phyloP scores from a whole-genome alignment of 192 early-diverging fungal genomes.

The Umbelopsis vinacea region DNA sequence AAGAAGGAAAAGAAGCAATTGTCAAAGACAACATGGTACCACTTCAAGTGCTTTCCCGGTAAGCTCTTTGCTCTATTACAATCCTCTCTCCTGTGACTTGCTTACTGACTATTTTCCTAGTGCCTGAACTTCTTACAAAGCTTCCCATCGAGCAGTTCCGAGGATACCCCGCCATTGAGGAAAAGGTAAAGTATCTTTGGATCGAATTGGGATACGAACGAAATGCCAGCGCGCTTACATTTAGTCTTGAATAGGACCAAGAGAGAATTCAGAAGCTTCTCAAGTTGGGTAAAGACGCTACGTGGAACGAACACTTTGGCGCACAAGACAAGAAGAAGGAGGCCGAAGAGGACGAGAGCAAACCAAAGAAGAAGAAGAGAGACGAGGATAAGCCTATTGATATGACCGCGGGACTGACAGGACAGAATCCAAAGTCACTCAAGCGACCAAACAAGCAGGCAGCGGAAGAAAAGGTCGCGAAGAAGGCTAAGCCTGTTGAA shows the following conservation, averaged over 20 bases:
- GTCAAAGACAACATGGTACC: conserved; percentile 55
- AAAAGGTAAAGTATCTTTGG: conserved; percentile 38
- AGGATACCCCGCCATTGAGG: conserved; percentile 45
- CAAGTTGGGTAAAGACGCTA: conserved; percentile 42
- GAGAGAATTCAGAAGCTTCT: conserved; percentile 45
- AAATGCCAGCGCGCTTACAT: background rate
- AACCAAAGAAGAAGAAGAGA: conserved; percentile 32
- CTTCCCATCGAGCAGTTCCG: conserved; percentile 51
- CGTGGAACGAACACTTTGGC: conserved; percentile 33
- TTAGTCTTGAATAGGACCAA: conserved; percentile 36
- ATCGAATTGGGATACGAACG: background rate
- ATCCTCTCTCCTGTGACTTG: background rate
- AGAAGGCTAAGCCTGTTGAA: background rate
- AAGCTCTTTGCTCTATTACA: background rate
- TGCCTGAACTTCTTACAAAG: conserved; percentile 50
- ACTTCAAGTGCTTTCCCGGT: conserved; percentile 53
- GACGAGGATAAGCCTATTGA: conserved; percentile 27
- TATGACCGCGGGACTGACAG: conserved; percentile 22
- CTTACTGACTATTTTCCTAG: conserved; percentile 21
- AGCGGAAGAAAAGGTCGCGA: background rate
- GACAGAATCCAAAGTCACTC: conserved; percentile 1
- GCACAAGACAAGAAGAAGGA: conserved; percentile 9
- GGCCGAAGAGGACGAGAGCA: conserved; percentile 7
- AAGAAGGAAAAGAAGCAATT: conserved; percentile 57
- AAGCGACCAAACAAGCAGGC: background rate